phyloP scores from a whole-genome alignment of 2,329 filamentous ascomycete species.

The Neofusicoccum ribis region DNA sequence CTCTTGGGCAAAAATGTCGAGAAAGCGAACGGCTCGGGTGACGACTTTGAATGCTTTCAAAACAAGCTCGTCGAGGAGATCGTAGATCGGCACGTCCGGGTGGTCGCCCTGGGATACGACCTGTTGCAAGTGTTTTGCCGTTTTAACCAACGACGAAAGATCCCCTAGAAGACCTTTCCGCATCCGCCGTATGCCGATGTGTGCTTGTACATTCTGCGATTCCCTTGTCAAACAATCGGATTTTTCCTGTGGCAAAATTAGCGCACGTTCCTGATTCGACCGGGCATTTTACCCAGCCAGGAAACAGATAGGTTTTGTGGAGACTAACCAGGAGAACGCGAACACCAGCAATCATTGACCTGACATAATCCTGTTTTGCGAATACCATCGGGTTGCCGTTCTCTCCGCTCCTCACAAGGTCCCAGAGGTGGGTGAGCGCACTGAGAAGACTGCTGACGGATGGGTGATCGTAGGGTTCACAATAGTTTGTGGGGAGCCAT shows the following conservation, averaged over 20 bases:
- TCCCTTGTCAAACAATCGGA: slow-evolving; percentile 87
- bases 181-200: slow-evolving; percentile 74
- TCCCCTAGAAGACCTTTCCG: slow-evolving; percentile 88
- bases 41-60: slow-evolving; percentile 92
- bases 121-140: slow-evolving; percentile 81
- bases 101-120: slow-evolving; percentile 50
- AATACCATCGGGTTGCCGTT: slow-evolving; percentile 77
- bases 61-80: slow-evolving; percentile 88
- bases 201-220: slow-evolving; percentile 69
- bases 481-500: slow-evolving; percentile 98
- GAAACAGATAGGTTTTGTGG: neutral
- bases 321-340: slow-evolving; percentile 78
- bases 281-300: neutral
- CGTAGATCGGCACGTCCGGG: slow-evolving; percentile 56
- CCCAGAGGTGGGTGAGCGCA: slow-evolving; percentile 89
- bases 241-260: slow-evolving; percentile 63
- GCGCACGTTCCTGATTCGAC: neutral
- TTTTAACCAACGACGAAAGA: slow-evolving; percentile 84
- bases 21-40: slow-evolving; percentile 84
- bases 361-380: slow-evolving; percentile 89
- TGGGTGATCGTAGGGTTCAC: slow-evolving; percentile 88
- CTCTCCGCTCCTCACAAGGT: slow-evolving; percentile 76
- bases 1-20: slow-evolving; percentile 74
- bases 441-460: slow-evolving; percentile 83
- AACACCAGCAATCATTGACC: slow-evolving; percentile 90